A percentile compares a stretch with the other conserved stretches of the same genome.
Conservation (phyloP, 352 stramenopile genomes). For the Phytophthora podocarpi region DNA sequence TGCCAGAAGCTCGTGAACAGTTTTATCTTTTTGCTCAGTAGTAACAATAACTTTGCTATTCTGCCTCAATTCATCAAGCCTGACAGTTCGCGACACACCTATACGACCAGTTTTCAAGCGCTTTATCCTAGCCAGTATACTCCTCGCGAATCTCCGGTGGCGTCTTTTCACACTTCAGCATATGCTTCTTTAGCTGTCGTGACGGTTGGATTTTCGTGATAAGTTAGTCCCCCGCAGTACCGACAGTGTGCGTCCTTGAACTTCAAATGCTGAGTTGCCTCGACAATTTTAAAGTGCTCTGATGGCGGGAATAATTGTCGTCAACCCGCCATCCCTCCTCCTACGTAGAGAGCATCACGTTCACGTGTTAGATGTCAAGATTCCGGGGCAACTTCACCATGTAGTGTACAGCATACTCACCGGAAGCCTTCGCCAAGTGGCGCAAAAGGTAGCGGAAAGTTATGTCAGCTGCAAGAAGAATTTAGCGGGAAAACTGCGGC, state of each 20-base stretch:
- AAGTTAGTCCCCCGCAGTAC: background rate
- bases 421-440: too few species aligned
- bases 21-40: background rate
- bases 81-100: too few species aligned
- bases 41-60: background rate
- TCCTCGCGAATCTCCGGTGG: background rate
- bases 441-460: too few species aligned
- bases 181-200: background rate
- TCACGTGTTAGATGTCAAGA: too few species aligned
- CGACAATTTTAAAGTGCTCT: constrained; percentile 6
- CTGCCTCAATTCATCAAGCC: too few species aligned
- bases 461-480: too few species aligned
- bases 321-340: too few species aligned
- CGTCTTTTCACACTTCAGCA: background rate
- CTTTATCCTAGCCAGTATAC: background rate
- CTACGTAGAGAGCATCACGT: too few species aligned
- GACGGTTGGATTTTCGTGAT: background rate
- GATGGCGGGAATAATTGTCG: too few species aligned
- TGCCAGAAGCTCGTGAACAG: background rate
- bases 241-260: constrained; percentile 1
- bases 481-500: too few species aligned
- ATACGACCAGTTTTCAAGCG: background rate
- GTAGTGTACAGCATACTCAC: too few species aligned
- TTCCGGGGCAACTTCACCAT: too few species aligned
- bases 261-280: background rate